Percentiles rank a stretch among this genome's conserved stretches.
Evolutionary conservation across 768 basidiomycete species (phyloP).

Genomic region (Podaxis sp.): DNA sequence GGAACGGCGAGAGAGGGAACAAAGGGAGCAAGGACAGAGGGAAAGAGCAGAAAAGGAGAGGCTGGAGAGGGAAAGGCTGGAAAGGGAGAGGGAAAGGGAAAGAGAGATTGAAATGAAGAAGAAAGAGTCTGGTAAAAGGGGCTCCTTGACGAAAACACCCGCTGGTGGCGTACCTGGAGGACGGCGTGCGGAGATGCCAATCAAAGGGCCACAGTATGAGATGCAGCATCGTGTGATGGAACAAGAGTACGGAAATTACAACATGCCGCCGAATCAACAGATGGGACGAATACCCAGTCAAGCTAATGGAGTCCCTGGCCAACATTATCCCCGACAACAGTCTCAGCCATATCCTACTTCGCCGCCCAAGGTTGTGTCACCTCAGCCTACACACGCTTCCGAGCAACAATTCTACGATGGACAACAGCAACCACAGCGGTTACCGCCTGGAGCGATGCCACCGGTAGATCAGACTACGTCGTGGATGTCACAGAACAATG

Average conservation of each 20-base stretch:
- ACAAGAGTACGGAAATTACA: slow-evolving; percentile 70
- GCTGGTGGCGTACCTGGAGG: slow-evolving; percentile 47
- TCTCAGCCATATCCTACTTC: slow-evolving; percentile 21
- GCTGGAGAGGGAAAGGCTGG: slow-evolving; percentile 39
- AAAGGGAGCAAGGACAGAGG: slow-evolving; percentile 37
- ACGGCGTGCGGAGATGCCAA: slow-evolving; percentile 81
- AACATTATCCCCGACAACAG: slow-evolving; percentile 31
- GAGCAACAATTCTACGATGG: slow-evolving; percentile 41
- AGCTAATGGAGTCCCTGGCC: slow-evolving; percentile 23
- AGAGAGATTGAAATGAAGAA: slow-evolving; percentile 58
- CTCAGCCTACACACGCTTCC: slow-evolving; percentile 29
- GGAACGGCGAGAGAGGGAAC: slow-evolving; percentile 39
- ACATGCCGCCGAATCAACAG: slow-evolving; percentile 33
- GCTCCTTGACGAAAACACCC: slow-evolving; percentile 67
- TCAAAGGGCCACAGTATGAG: slow-evolving; percentile 89
- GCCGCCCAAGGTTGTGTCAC: slow-evolving; percentile 23
- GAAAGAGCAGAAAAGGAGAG: slow-evolving; percentile 45
- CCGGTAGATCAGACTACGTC: slow-evolving; percentile 41
- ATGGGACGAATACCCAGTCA: slow-evolving; percentile 7
- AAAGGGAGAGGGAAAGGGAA: slow-evolving; percentile 46
- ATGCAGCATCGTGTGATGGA: slow-evolving; percentile 93
- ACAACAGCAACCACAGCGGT: slow-evolving; percentile 34
- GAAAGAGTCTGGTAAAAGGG: slow-evolving; percentile 49
- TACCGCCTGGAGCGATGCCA: slow-evolving; percentile 65
- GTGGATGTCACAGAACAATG: slow-evolving; percentile 26